Evolutionary conservation across 768 basidiomycete genomes (phyloP).

Genomic region (Paxillus rubicundulus): DNA sequence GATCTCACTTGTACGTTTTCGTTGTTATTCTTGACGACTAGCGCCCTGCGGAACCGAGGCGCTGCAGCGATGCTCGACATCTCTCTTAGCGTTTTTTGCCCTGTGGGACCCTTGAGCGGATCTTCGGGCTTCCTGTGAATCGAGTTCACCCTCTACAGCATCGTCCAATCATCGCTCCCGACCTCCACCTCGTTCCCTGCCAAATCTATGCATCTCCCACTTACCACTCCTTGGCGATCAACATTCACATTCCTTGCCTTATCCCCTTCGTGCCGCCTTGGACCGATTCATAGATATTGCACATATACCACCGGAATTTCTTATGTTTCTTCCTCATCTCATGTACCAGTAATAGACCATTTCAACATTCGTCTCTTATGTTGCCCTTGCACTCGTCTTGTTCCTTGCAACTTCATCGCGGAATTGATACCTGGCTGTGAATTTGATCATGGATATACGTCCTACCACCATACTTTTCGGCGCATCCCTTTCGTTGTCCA

Average conservation of each 20-base stretch:
- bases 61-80: too few relatives aligned
- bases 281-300: background rate
- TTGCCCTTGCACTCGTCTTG: background rate
- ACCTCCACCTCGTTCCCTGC: background rate
- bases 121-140: too few relatives aligned
- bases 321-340: background rate
- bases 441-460: background rate
- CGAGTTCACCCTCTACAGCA: too few relatives aligned
- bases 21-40: too few relatives aligned
- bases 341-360: background rate
- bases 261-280: background rate
- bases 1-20: background rate
- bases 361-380: background rate
- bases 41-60: too few relatives aligned
- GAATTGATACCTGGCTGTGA: background rate
- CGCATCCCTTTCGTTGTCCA: background rate
- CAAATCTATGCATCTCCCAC: background rate
- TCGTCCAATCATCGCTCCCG: too few relatives aligned
- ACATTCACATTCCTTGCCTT: background rate
- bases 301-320: conserved; percentile 1
- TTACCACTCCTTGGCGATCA: background rate
- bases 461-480: background rate
- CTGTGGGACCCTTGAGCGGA: too few relatives aligned
- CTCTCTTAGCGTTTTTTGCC: too few relatives aligned
- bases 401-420: background rate